Evolutionary conservation across 2,329 filamentous ascomycete genomes (phyloP).

Genomic region (Lachnellula arida): DNA sequence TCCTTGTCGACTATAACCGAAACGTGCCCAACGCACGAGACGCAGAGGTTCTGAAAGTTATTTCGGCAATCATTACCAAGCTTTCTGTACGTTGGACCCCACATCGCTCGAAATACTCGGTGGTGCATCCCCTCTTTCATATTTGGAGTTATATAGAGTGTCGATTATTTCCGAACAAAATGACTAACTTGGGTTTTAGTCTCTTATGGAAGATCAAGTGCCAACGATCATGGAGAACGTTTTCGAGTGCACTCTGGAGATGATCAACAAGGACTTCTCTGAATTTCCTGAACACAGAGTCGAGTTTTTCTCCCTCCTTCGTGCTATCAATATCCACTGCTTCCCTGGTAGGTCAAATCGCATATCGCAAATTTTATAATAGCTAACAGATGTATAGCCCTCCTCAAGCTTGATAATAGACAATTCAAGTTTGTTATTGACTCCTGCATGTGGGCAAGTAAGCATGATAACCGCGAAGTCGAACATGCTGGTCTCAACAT

Average conservation of each 20-base stretch:
- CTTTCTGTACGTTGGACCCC: slow-evolving; percentile 75
- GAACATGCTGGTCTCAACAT: slow-evolving; percentile 95
- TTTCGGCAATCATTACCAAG: slow-evolving; percentile 96
- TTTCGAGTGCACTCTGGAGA: slow-evolving; percentile 96
- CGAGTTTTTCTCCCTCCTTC: slow-evolving; percentile 97
- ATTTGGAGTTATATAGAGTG: slow-evolving; percentile 7
- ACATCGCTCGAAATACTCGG: slow-evolving; percentile 43
- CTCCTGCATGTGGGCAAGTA: slow-evolving; percentile 99
- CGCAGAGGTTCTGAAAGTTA: slow-evolving; percentile 93
- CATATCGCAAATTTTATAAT: neutral
- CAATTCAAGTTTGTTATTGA: slow-evolving; percentile 99
- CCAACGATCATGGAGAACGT: slow-evolving; percentile 97
- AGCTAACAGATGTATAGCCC: slow-evolving; percentile 42
- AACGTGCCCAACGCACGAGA: slow-evolving; percentile 95
- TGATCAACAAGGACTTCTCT: slow-evolving; percentile 99
- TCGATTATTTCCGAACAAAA: neutral
- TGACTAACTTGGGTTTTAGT: slow-evolving; percentile 46
- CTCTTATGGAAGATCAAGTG: slow-evolving; percentile 96
- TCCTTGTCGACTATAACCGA: slow-evolving; percentile 92
- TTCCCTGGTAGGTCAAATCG: slow-evolving; percentile 61
- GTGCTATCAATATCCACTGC: slow-evolving; percentile 94
- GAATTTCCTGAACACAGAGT: slow-evolving; percentile 98
- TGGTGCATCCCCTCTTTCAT: slow-evolving; percentile 30
- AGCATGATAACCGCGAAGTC: slow-evolving; percentile 98
- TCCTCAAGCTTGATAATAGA: slow-evolving; percentile 88